These are phyloP conservation scores for Zymoseptoria crescenta DNA, from an alignment of 2,329 filamentous ascomycete genomes.

Conservation along the genomic window DNA sequence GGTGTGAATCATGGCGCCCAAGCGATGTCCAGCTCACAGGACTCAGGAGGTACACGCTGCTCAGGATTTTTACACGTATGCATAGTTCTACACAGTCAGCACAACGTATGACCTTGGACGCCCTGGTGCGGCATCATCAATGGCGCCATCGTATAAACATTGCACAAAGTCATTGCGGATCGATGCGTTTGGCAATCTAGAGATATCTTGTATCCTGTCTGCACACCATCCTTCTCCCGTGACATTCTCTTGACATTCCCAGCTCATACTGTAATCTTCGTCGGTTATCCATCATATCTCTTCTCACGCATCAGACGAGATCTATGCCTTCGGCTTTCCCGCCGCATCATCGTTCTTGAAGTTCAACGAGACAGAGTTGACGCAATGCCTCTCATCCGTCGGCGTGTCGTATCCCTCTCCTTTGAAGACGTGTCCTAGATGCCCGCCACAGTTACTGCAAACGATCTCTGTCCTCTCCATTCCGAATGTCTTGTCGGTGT, in stretches of 20 bases:
- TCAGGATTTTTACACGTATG: neutral
- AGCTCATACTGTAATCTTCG: neutral
- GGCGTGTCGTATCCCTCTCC: conserved; percentile 76
- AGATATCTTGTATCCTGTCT: neutral
- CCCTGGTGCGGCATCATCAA: neutral
- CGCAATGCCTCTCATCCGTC: conserved; percentile 93
- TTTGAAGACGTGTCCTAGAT: conserved; percentile 86
- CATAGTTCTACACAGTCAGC: neutral
- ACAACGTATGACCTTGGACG: neutral
- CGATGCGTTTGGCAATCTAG: neutral
- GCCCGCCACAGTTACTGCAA: conserved; percentile 88
- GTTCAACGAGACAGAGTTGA: conserved; percentile 85
- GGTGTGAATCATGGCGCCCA: neutral
- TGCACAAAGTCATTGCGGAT: neutral
- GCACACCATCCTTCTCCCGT: neutral
- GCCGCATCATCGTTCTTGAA: conserved; percentile 61
- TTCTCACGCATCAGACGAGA: neutral
- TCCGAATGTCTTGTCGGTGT: conserved; percentile 67
- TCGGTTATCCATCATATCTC: neutral
- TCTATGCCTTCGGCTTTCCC: conserved; percentile 29
- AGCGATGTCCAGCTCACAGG: neutral
- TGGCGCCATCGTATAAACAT: neutral
- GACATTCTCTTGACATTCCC: neutral
- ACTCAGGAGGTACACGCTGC: neutral
- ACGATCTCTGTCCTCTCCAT: conserved; percentile 90